Conservation (phyloP, 2,329 filamentous ascomycete genomes). For the Alternaria sp. region DNA sequence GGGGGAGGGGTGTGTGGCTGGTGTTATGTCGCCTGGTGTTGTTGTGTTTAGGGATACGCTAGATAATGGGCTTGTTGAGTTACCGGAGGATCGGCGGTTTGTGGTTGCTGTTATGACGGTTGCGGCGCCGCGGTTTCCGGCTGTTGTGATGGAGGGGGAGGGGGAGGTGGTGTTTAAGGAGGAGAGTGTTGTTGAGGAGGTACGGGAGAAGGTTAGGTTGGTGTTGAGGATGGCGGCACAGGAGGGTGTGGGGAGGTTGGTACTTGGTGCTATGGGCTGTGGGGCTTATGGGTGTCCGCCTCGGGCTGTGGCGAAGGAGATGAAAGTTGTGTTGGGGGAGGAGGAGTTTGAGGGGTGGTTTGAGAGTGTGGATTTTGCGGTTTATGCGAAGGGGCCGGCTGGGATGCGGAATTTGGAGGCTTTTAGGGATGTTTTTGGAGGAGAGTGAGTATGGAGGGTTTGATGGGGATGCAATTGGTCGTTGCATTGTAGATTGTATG, state of each 20-base stretch:
- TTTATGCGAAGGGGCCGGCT: conserved; percentile 18
- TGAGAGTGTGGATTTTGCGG: conserved; percentile 22
- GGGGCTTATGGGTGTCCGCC: conserved; percentile 32
- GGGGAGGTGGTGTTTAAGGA: conserved; percentile 16
- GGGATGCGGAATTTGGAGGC: conserved; percentile 17
- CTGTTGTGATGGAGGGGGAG: neutral
- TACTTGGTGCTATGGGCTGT: conserved; percentile 33
- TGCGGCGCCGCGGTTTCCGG: conserved; percentile 21
- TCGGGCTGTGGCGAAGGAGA: conserved; percentile 18
- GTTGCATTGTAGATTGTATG: neutral
- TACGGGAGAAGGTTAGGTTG: conserved; percentile 27
- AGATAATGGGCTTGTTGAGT: conserved; percentile 18
- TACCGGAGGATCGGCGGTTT: conserved; percentile 13
- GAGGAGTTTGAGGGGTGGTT: conserved; percentile 33
- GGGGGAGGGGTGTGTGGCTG: conserved; percentile 22
- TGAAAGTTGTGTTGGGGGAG: conserved; percentile 20
- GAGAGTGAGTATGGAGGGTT: neutral
- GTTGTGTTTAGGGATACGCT: conserved; percentile 31
- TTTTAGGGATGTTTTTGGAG: neutral
- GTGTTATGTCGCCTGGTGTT: conserved; percentile 26
- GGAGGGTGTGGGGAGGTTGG: conserved; percentile 22
- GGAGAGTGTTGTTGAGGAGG: conserved; percentile 8
- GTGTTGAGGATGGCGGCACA: conserved; percentile 22
- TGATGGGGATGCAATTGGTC: neutral
- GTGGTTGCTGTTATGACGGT: conserved; percentile 28